Conservation (phyloP, 306 rosid species). For the Lagenaria siceraria region DNA sequence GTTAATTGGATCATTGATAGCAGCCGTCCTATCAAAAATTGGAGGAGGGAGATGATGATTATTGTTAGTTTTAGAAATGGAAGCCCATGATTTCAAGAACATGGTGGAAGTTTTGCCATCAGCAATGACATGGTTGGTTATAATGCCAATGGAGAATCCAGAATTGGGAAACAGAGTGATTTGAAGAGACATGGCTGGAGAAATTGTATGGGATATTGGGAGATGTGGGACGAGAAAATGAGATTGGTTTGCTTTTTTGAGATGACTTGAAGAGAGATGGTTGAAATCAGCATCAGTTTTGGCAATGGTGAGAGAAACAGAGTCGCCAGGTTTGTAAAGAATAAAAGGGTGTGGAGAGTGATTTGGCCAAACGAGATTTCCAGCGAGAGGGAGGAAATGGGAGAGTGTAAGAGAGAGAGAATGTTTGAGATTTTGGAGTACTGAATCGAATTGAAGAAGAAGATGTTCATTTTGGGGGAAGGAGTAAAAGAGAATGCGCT, state of each 20-base stretch:
- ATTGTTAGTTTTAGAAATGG: neutral
- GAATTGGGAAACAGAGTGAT: slow-evolving; percentile 31
- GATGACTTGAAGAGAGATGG: neutral
- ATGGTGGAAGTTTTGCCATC: slow-evolving; percentile 35
- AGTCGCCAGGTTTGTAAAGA: slow-evolving; percentile 16
- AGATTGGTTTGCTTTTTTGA: neutral
- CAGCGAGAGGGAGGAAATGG: slow-evolving; percentile 25
- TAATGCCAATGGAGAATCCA: slow-evolving; percentile 32
- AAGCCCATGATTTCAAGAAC: slow-evolving; percentile 53
- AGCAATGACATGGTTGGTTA: slow-evolving; percentile 27
- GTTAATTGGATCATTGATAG: slow-evolving; percentile 1
- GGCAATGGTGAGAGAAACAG: slow-evolving; percentile 19
- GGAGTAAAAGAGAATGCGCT: slow-evolving; percentile 26
- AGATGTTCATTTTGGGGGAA: neutral
- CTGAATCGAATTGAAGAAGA: neutral
- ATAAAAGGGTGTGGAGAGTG: slow-evolving; percentile 13
- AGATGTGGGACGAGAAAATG: slow-evolving; percentile 28
- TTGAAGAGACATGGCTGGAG: slow-evolving; percentile 29
- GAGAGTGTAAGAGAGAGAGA: slow-evolving; percentile 35
- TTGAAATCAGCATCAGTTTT: slow-evolving; percentile 17
- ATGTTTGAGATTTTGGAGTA: neutral
- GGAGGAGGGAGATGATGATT: slow-evolving; percentile 13
- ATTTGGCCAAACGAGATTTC: slow-evolving; percentile 18
- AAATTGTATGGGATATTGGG: neutral
- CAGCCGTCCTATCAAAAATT: slow-evolving; percentile 9